Evolutionary conservation across 106 monocot species (phyloP), one percentile per base, ranked within the genome.

Genomic region (Dendrobium nobile): DNA sequence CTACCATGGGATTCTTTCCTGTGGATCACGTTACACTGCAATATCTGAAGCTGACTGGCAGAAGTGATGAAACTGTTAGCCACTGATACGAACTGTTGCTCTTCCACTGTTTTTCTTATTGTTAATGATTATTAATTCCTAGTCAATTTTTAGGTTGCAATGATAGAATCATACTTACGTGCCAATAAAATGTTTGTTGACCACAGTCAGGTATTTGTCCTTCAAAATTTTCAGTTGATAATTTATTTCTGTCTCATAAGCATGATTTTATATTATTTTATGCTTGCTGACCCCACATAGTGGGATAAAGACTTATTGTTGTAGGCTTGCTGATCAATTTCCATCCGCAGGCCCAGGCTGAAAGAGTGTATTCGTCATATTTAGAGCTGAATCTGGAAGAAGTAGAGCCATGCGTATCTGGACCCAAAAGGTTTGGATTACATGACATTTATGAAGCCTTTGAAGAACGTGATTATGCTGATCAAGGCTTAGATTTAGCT

Each of bases 1-100:
- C 96, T 82, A 97, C 96, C 24, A 94, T 97, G 96, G 96, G 96
- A 41, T 97, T 97, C 86, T 97, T 97, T 80, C 96, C 96, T 72
- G 94, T 97, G 75, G 96, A 97, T 88, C 87, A 85, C 81, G 92
- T 92, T 27, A 94, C 96, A 80, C 82, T 97, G 44, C 88, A 97
- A 47, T 97, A 97, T 65, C 83, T 97, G 81, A 97, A 89, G 59
- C 84, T 97, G 40, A 97, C 96, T 70, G 96, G 96, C 73, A 88
- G 94, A 87, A 97, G 92, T 74, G 94, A 97, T 89, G 94, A 97
- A 13, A 94, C 87, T 72, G 96, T 97, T 86, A 88, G 90, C 37
- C 22, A 77, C 22, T 47, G 42, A 70, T 76, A 80, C 41, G 11
- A 42, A 41, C n/a, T 61, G 13, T 11, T 43, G n/a, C 48, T 56